Evolutionary conservation across 768 basidiomycete species (phyloP), one percentile per base, ranked within the genome.

Genomic region (Podaxis pistillaris): DNA sequence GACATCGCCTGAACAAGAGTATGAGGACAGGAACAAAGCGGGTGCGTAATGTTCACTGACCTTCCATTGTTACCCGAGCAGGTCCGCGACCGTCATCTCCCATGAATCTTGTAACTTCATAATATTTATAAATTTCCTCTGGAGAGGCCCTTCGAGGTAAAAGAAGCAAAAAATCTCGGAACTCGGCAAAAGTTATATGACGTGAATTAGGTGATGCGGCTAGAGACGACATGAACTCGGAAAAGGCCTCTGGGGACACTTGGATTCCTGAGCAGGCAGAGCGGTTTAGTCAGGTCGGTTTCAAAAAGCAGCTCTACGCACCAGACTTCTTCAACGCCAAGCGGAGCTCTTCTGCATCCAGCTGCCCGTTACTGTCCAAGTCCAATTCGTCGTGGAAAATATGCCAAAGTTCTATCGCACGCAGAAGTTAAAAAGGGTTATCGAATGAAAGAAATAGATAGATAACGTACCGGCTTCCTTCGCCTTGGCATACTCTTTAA

Each of bases 301-400:
- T 38, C 41, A 4, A 28, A 54, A 49, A 28, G 19, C 44, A 37
- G 38, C 30, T 9, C 19, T 11, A 63, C 76, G 65, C 65, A 92
- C 94, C 92, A 70, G 91, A 88, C 73, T 88, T 86, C 56, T 77
- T 74, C 50, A 96, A 76, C 28, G 79, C 79, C 28, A 70, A 63
- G 37, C 72, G 67, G 36, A 81, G 73, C 63, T 81, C 79, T 30
- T 72, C 67, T 28, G 83, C 78, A 69, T 95, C 93, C 33, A 97
- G 73, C 60, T 83, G 85, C 7, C 93, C 94, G 74, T 97, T 93
- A 28, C 90, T 84, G 69, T 97, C 94, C 64, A 94, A 78, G 76
- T 96, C 96, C 54, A 97, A 83, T 68, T 95, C 91, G 70, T 94
- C 82, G 66, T 93, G 92, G 74, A 97, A 97, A 60, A 95, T 87